A percentile compares a stretch with the other conserved stretches of the same genome.
Conservation (phyloP, 2,329 filamentous ascomycete species). For the Phaeosphaeriaceae sp. region DNA sequence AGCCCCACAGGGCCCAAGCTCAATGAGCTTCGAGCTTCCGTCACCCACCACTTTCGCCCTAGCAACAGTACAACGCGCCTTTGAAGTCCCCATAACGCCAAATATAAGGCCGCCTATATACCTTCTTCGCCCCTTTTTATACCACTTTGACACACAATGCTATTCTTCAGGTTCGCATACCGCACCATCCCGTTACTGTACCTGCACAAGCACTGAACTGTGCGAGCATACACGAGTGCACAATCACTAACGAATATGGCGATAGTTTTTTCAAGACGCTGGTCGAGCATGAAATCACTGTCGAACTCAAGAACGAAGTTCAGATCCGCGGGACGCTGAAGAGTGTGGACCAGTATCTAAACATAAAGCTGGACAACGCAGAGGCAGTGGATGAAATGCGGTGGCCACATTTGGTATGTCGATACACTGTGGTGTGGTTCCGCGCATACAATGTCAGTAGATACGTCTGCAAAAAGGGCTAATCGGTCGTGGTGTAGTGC, state of each 20-base stretch:
- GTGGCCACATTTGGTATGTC: slow-evolving; percentile 83
- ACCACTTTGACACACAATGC: slow-evolving; percentile 44
- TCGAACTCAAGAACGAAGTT: slow-evolving; percentile 99
- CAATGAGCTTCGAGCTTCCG: slow-evolving; percentile 13
- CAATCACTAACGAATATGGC: slow-evolving; percentile 2
- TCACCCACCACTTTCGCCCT: slow-evolving; percentile 2
- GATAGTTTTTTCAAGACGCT: slow-evolving; percentile 92
- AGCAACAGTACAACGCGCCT: slow-evolving; percentile 6
- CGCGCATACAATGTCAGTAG: too few species aligned
- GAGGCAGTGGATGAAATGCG: slow-evolving; percentile 89
- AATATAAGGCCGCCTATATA: background rate
- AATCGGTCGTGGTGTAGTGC: slow-evolving; percentile 52
- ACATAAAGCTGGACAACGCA: slow-evolving; percentile 98
- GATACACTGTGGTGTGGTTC: background rate
- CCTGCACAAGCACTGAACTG: background rate
- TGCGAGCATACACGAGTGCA: background rate
- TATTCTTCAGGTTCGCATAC: slow-evolving; percentile 59
- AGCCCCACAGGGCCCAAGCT: slow-evolving; percentile 32
- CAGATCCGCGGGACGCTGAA: slow-evolving; percentile 94
- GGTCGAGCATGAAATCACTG: slow-evolving; percentile 94
- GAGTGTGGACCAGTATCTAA: slow-evolving; percentile 97
- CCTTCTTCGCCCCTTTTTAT: background rate
- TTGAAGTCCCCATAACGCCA: background rate
- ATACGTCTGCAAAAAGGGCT: background rate
- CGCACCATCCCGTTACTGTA: background rate